Evolutionary conservation across 1,284 basidiomycete genomes (phyloP).

Genomic region (Moesziomyces parantarcticus): DNA sequence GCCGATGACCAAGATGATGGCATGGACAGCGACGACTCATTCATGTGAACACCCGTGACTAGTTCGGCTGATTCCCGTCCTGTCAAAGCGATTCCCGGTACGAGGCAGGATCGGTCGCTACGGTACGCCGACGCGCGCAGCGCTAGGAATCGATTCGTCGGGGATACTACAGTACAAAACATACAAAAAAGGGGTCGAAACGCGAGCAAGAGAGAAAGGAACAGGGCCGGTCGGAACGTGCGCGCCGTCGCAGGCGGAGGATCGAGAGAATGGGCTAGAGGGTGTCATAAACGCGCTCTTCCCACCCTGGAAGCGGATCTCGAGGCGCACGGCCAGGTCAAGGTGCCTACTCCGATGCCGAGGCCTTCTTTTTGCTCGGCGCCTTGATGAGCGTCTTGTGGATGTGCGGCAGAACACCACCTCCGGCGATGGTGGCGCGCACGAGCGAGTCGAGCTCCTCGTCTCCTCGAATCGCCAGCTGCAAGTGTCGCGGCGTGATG

Average conservation of each 20-base stretch:
- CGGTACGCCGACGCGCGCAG: no score
- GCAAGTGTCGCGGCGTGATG: slow-evolving; percentile 92
- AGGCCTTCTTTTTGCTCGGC: slow-evolving; percentile 53
- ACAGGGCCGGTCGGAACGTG: slow-evolving; percentile 6
- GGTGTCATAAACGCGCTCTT: neutral
- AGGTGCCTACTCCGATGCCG: slow-evolving; percentile 21
- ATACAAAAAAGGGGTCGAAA: slow-evolving; percentile 31
- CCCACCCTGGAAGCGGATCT: neutral
- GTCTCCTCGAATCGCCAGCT: slow-evolving; percentile 94
- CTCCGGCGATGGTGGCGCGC: slow-evolving; percentile 75
- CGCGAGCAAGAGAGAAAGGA: slow-evolving; percentile 18
- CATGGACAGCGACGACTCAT: slow-evolving; percentile 59
- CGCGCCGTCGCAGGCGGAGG: neutral
- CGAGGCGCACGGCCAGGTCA: neutral
- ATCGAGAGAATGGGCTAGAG: neutral
- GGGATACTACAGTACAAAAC: slow-evolving; percentile 38
- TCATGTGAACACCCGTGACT: slow-evolving; percentile 47
- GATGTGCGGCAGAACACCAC: slow-evolving; percentile 94
- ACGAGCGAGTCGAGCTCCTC: slow-evolving; percentile 79
- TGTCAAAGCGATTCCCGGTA: neutral
- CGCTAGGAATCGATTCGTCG: slow-evolving; percentile 8
- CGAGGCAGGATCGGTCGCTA: neutral
- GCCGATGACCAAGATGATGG: slow-evolving; percentile 46
- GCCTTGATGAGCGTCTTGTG: slow-evolving; percentile 76
- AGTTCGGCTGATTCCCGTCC: no score